Evolutionary conservation across 2,329 filamentous ascomycete species (phyloP).

Genomic region (Aspergillus aculeatinus): DNA sequence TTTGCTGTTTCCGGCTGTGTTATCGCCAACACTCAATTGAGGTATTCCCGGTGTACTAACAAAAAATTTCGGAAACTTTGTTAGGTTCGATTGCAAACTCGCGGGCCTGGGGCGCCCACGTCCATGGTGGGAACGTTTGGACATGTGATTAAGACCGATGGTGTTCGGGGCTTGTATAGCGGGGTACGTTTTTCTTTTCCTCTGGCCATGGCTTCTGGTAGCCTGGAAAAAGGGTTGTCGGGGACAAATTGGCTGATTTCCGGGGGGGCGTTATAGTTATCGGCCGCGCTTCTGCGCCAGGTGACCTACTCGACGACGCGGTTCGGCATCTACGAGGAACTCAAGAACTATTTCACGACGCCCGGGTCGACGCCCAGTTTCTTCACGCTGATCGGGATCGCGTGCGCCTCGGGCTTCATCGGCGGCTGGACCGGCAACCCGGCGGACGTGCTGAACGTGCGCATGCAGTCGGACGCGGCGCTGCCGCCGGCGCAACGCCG

Average conservation of each 20-base stretch:
- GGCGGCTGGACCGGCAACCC: slow-evolving; percentile 91
- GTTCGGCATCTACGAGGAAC: slow-evolving; percentile 93
- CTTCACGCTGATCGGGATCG: slow-evolving; percentile 75
- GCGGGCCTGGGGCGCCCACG: slow-evolving; percentile 69
- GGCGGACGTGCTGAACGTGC: slow-evolving; percentile 93
- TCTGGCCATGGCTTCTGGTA: not conserved
- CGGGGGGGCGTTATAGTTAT: slow-evolving; percentile 56
- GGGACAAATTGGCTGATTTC: not conserved
- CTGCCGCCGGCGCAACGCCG: slow-evolving; percentile 71
- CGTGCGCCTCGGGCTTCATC: slow-evolving; percentile 77
- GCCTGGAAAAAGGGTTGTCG: not conserved
- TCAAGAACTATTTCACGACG: slow-evolving; percentile 70
- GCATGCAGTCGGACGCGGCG: slow-evolving; percentile 92
- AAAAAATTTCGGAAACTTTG: slow-evolving; percentile 11
- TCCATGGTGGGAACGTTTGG: slow-evolving; percentile 83
- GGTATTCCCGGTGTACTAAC: not conserved
- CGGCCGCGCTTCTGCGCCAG: slow-evolving; percentile 88
- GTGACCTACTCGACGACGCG: slow-evolving; percentile 94
- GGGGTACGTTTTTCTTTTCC: slow-evolving; percentile 55
- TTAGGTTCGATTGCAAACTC: slow-evolving; percentile 84
- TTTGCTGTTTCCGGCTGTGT: slow-evolving; percentile 1
- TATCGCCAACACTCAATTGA: slow-evolving; percentile 15
- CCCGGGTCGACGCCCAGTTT: slow-evolving; percentile 62
- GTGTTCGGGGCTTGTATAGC: slow-evolving; percentile 78
- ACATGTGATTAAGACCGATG: slow-evolving; percentile 75